Evolutionary conservation across 1,284 basidiomycete species (phyloP), one percentile per base, ranked within the genome.

Genomic region (Inonotus obliquus): DNA sequence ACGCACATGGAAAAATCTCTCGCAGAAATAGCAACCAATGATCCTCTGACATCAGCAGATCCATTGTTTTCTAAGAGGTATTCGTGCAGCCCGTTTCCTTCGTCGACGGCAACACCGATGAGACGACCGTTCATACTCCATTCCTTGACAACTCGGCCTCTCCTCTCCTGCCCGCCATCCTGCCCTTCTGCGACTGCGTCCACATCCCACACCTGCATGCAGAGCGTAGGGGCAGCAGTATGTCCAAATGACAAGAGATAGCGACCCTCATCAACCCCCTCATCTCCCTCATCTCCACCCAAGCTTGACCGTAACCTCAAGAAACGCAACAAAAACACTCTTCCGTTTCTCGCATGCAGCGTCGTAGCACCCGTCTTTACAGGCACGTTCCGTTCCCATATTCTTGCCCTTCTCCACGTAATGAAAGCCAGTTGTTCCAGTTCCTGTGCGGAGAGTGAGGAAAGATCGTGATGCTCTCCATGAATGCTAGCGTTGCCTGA

Each of bases 361-460:
- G 11, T 69, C 59, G 45, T 51, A 60, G 44, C 14, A 32, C 56
- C 41, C 19, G 56, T 38, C 21, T 25, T 66, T 67, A 0, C 0
- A 77, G 75, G 41, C 27, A 13, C 25, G 11, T n/a, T 1, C 35
- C 56, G 29, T 44, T 54, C 75, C 86, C 85, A 87, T 62, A 70
- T 75, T 84, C 85, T 86, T 62, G 78, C 81, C 14, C 65, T 71
- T 37, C 74, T 79, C 6, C 81, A 65, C 2, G 81, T 76, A 35
- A 71, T 70, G 7, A 68, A 65, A 4, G 76, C 71, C 59, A 76
- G 67, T 1, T 58, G 37, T 64, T 86, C 84, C 23, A 86, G 73
- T 7, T 81, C 74, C 0, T 25, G 27, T 0, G 79, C 68, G 2
- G 73, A 69, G 13, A 85, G 70, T 1, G 65, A 64, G 0, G 73